A percentile compares a stretch with the other conserved stretches of the same genome.
phyloP scores from a whole-genome alignment of 495 filamentous ascomycete species.

The Margaritispora aquatica region DNA sequence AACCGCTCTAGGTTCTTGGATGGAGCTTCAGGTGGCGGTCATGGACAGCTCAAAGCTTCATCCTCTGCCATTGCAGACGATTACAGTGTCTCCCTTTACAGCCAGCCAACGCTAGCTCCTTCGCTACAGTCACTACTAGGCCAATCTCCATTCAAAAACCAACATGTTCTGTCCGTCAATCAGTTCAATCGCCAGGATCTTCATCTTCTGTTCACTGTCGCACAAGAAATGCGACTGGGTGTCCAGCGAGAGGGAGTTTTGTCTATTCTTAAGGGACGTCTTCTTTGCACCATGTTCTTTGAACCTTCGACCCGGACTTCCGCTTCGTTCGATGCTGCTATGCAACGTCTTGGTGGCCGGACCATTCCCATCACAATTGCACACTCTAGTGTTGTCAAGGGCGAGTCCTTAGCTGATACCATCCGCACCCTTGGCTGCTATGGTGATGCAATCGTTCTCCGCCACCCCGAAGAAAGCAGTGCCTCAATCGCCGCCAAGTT shows the following conservation, averaged over 20 bases:
- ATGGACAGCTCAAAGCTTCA: conserved; percentile 12
- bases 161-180: conserved; percentile 83
- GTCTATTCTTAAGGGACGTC: conserved; percentile 74
- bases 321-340: conserved; percentile 92
- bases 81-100: conserved; percentile 35
- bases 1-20: conserved; percentile 23
- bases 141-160: conserved; percentile 75
- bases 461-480: conserved; percentile 77
- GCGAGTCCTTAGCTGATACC: conserved; percentile 88
- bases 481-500: conserved; percentile 77
- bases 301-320: conserved; percentile 96
- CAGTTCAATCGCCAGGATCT: conserved; percentile 82
- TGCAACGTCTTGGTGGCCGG: conserved; percentile 90
- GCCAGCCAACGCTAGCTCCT: conserved; percentile 40
- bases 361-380: conserved; percentile 71
- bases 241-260: conserved; percentile 87
- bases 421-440: conserved; percentile 91
- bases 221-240: conserved; percentile 90
- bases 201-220: conserved; percentile 90
- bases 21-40: conserved; percentile 5
- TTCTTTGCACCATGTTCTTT: conserved; percentile 91
- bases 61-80: conserved; percentile 36
- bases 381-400: conserved; percentile 83
- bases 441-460: conserved; percentile 87
- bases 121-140: conserved; percentile 65